phyloP scores from a whole-genome alignment of 2,329 filamentous ascomycete species.

The Verticillium zaregamsianum region DNA sequence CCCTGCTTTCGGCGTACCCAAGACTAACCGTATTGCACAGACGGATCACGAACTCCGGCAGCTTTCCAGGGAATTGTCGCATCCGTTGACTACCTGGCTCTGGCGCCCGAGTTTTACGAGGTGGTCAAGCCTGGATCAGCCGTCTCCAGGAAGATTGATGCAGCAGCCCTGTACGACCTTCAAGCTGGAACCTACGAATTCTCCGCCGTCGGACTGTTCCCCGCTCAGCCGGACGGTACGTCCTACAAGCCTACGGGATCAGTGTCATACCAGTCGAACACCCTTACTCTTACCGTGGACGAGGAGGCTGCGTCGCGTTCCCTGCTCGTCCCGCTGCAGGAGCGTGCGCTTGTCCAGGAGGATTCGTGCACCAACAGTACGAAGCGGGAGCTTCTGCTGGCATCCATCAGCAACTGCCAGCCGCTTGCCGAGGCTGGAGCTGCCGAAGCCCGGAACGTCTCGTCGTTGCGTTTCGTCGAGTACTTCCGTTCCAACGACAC shows the following conservation, averaged over 20 bases:
- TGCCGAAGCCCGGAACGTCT: conserved; percentile 13
- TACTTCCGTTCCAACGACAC: conserved; percentile 17
- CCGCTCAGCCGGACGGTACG: conserved; percentile 9
- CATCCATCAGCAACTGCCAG: conserved; percentile 14
- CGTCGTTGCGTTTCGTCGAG: conserved; percentile 16
- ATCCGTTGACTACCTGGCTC: conserved; percentile 14
- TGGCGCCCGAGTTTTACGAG: conserved; percentile 12
- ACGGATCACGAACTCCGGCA: conserved; percentile 2
- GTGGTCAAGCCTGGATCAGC: conserved; percentile 12
- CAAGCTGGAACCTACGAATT: conserved; percentile 14
- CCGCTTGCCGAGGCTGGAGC: conserved; percentile 13
- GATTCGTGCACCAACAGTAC: conserved; percentile 8
- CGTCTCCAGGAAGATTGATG: conserved; percentile 10
- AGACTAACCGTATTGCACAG: not conserved
- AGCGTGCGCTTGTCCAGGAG: conserved; percentile 2
- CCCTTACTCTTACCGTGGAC: conserved; percentile 10
- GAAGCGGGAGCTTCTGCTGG: not conserved
- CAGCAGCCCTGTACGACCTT: conserved; percentile 13
- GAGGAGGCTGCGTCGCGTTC: conserved; percentile 2
- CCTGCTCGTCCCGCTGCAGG: conserved; percentile 2
- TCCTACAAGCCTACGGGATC: conserved; percentile 6
- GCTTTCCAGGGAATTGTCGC: conserved; percentile 14
- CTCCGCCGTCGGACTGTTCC: conserved; percentile 11
- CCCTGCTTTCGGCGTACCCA: not conserved
- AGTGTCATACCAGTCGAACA: conserved; percentile 13